These are phyloP conservation scores for Acanthamoeba triangularis DNA, from an alignment of 208 protist genomes.

Conservation along the genomic window DNA sequence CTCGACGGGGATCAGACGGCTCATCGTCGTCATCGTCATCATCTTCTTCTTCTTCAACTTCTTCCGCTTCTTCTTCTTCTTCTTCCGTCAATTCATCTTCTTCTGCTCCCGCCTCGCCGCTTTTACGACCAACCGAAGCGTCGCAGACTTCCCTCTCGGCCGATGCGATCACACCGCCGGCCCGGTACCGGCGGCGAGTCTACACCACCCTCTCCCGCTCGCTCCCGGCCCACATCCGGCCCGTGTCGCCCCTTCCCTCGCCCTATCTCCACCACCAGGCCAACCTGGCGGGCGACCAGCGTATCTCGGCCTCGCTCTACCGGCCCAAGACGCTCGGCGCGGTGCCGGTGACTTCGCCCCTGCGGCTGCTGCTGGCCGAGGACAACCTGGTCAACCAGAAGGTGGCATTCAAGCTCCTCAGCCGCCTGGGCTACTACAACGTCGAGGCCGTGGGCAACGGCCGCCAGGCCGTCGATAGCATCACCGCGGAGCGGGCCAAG, in stretches of 20 bases:
- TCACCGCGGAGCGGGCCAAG: no score
- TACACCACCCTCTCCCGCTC: neutral
- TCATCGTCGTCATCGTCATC: slow-evolving; percentile 9
- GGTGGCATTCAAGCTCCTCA: slow-evolving; percentile 59
- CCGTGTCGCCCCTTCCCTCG: neutral
- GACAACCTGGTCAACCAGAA: slow-evolving; percentile 70
- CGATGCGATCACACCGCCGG: no score
- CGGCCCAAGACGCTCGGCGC: neutral
- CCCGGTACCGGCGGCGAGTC: neutral
- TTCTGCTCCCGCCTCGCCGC: neutral
- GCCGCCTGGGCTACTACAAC: slow-evolving; percentile 29
- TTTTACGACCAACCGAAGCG: neutral
- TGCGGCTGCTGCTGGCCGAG: slow-evolving; percentile 52
- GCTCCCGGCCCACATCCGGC: neutral
- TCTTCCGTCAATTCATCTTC: neutral
- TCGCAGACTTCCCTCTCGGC: neutral
- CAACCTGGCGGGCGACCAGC: neutral
- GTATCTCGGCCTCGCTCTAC: neutral
- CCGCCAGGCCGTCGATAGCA: neutral
- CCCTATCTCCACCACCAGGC: neutral
- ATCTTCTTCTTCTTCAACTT: neutral
- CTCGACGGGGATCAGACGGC: no score
- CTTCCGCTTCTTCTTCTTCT: neutral
- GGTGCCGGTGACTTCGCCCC: neutral
- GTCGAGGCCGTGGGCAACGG: slow-evolving; percentile 13